These are phyloP conservation scores for Malus sieversii DNA, from an alignment of 306 rosid genomes.

Conservation along the genomic window DNA sequence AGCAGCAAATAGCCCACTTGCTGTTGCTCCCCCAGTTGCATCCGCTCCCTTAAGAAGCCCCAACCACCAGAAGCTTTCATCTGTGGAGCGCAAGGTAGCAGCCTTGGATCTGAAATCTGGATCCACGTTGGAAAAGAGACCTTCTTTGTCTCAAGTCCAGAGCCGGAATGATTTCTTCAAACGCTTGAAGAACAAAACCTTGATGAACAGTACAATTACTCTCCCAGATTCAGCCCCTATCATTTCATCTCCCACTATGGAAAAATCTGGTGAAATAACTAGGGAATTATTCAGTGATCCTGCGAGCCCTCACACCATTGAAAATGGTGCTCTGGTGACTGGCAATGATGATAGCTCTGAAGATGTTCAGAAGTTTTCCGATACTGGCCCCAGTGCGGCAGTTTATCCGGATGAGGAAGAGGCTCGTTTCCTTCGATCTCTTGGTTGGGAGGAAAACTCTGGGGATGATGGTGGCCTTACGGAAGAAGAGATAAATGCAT, in stretches of 20 bases:
- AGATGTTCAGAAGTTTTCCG: conserved; percentile 39
- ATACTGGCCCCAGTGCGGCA: conserved; percentile 32
- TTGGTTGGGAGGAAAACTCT: conserved; percentile 93
- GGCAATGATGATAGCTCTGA: conserved; percentile 47
- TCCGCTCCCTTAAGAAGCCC: conserved; percentile 63
- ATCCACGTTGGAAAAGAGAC: conserved; percentile 64
- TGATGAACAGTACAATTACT: conserved; percentile 38
- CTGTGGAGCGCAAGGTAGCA: conserved; percentile 59
- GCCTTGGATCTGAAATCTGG: conserved; percentile 65
- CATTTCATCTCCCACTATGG: conserved; percentile 44
- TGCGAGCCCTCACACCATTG: conserved; percentile 37
- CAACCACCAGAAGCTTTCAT: conserved; percentile 38
- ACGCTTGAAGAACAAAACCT: conserved; percentile 69
- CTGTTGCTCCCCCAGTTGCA: conserved; percentile 54
- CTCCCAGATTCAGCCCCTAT: conserved; percentile 49
- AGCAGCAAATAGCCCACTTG: conserved; percentile 52
- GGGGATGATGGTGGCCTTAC: conserved; percentile 94
- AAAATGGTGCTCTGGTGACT: conserved; percentile 47
- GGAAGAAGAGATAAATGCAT: conserved; percentile 86
- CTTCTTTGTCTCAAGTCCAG: conserved; percentile 73
- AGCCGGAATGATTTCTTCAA: conserved; percentile 95
- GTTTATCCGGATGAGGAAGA: conserved; percentile 83
- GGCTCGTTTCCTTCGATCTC: conserved; percentile 91
- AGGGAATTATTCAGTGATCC: conserved; percentile 39
- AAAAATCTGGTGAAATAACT: conserved; percentile 53